Evolutionary conservation across 1,139 yeast genomes (phyloP).

Genomic region (Magnusiomyces suaveolens): DNA sequence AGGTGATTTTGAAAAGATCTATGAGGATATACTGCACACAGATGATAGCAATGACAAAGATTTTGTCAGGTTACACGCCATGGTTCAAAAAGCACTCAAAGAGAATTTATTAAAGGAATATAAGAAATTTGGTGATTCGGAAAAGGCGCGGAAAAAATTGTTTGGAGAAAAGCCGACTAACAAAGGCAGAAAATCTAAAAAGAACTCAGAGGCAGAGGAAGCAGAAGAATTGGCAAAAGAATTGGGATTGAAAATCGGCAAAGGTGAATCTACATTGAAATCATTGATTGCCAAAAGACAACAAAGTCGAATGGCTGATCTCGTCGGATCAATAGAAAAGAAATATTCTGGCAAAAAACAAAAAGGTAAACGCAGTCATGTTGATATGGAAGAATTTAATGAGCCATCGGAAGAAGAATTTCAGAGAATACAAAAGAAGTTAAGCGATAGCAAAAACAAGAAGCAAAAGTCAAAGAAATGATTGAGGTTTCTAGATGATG

Average conservation of each 20-base stretch:
- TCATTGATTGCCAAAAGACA: slow-evolving; percentile 23
- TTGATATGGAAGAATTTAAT: not conserved
- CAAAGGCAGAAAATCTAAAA: not conserved
- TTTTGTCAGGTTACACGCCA: slow-evolving; percentile 41
- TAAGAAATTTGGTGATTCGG: slow-evolving; percentile 13
- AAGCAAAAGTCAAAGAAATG: slow-evolving; percentile 4
- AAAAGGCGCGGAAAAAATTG: slow-evolving; percentile 36
- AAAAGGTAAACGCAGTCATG: slow-evolving; percentile 24
- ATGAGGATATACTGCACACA: slow-evolving; percentile 70
- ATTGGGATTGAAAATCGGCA: slow-evolving; percentile 39
- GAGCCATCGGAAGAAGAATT: slow-evolving; percentile 36
- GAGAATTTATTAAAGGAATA: slow-evolving; percentile 33
- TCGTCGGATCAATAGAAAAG: slow-evolving; percentile 43
- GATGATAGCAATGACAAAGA: slow-evolving; percentile 57
- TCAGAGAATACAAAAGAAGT: slow-evolving; percentile 30
- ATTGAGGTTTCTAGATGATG: too few species aligned
- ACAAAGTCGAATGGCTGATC: slow-evolving; percentile 37
- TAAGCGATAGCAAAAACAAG: slow-evolving; percentile 4
- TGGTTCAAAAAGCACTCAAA: slow-evolving; percentile 41
- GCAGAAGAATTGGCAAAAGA: slow-evolving; percentile 26
- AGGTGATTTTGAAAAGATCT: slow-evolving; percentile 61
- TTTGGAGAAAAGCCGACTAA: slow-evolving; percentile 11
- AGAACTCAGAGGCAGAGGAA: slow-evolving; percentile 25
- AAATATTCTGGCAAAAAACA: slow-evolving; percentile 33
- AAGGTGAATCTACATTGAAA: slow-evolving; percentile 17